phyloP scores from a whole-genome alignment of 192 early-diverging fungal genomes.

The Linnemannia hyalina region DNA sequence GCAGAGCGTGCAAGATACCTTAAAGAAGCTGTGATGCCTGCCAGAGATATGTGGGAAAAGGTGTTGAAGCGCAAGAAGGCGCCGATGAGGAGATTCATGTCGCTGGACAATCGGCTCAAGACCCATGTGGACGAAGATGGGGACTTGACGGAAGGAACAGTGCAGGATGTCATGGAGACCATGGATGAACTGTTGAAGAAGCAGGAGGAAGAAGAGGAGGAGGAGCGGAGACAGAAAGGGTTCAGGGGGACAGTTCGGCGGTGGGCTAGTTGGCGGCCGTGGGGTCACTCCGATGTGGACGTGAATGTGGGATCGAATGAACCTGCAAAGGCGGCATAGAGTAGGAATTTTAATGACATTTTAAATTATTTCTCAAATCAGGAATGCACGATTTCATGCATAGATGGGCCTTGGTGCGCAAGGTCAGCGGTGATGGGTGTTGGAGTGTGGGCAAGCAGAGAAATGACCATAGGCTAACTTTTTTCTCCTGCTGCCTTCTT shows the following conservation, averaged over 20 bases:
- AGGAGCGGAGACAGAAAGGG: slow-evolving; percentile 10
- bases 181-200: slow-evolving; percentile 46
- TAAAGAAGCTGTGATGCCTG: slow-evolving; percentile 43
- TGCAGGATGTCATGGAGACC: slow-evolving; percentile 42
- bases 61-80: slow-evolving; percentile 25
- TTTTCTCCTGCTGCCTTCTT: no score
- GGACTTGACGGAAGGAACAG: slow-evolving; percentile 32
- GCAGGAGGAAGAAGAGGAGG: slow-evolving; percentile 45
- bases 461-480: no score
- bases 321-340: slow-evolving; percentile 19
- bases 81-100: slow-evolving; percentile 31
- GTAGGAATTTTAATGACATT: neutral
- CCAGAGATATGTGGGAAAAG: slow-evolving; percentile 51
- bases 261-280: slow-evolving; percentile 31
- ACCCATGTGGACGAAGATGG: slow-evolving; percentile 27
- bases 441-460: no score
- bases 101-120: slow-evolving; percentile 29
- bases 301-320: slow-evolving; percentile 12
- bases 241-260: slow-evolving; percentile 19
- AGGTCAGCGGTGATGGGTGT: no score
- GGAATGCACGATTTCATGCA: no score
- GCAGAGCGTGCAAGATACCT: slow-evolving; percentile 49
- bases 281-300: slow-evolving; percentile 10
- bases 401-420: no score
- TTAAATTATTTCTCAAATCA: neutral